These are phyloP conservation scores for Leucosporidium scottii DNA, from an alignment of 768 basidiomycete genomes.

Conservation along the genomic window DNA sequence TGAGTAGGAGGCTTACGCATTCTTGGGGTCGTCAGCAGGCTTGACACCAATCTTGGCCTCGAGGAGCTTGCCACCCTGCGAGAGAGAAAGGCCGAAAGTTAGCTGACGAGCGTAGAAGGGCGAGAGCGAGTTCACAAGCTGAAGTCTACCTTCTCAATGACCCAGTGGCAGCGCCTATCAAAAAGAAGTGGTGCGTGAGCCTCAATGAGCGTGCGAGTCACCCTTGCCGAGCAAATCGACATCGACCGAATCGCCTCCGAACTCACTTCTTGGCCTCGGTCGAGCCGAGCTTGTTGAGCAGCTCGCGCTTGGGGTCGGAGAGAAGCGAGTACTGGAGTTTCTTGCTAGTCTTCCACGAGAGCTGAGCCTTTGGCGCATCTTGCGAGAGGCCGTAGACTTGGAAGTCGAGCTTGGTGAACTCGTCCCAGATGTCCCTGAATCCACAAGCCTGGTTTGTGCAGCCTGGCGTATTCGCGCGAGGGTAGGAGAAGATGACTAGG, in stretches of 20 bases:
- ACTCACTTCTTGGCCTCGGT: conserved; percentile 55
- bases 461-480: conserved; percentile 46
- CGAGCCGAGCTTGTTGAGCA: conserved; percentile 77
- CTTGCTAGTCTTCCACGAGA: conserved; percentile 51
- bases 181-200: not conserved
- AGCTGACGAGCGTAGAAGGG: too few species aligned
- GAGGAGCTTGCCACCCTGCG: conserved; percentile 59
- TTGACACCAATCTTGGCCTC: conserved; percentile 80
- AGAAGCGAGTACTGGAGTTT: conserved; percentile 75
- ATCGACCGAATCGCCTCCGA: not conserved
- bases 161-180: conserved; percentile 85
- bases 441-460: conserved; percentile 91
- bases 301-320: conserved; percentile 73
- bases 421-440: conserved; percentile 71
- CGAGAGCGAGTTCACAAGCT: too few species aligned
- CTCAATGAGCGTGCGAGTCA: not conserved
- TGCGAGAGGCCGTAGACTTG: conserved; percentile 77
- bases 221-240: not conserved
- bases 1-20: conserved; percentile 27
- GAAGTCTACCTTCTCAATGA: conserved; percentile 63
- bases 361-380: conserved; percentile 66
- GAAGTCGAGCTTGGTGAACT: conserved; percentile 63
- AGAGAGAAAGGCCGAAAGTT: too few species aligned
- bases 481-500: conserved; percentile 78
- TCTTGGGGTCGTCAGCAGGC: conserved; percentile 61